A percentile compares a stretch with the other conserved stretches of the same genome.
phyloP scores from a whole-genome alignment of 164 flowering plant genomes.

The Hamamelis virginiana region DNA sequence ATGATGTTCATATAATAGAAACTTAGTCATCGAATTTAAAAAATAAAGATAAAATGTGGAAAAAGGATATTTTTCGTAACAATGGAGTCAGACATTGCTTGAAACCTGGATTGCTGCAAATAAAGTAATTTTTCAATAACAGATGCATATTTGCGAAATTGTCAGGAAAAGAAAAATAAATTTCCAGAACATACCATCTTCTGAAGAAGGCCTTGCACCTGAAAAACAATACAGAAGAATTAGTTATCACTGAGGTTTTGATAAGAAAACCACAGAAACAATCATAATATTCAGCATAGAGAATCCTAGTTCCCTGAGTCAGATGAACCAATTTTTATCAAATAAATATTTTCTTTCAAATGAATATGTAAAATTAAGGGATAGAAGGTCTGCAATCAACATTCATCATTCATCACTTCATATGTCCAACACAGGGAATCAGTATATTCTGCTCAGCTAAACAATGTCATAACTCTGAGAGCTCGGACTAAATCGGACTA shows the following conservation, averaged over 20 bases:
- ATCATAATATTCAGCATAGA: background rate
- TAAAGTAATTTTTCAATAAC: background rate
- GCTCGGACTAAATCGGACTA: background rate
- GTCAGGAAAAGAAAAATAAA: conserved; percentile 8
- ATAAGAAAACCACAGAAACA: background rate
- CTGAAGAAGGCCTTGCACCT: conserved; percentile 86
- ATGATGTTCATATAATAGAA: background rate
- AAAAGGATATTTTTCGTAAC: conserved; percentile 92
- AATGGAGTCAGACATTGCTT: conserved; percentile 84
- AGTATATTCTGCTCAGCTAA: background rate
- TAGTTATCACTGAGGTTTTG: background rate
- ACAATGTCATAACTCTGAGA: background rate
- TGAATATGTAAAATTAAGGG: background rate
- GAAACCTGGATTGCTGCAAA: conserved; percentile 93
- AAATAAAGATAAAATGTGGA: background rate
- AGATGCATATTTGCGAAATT: background rate
- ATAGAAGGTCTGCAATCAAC: background rate
- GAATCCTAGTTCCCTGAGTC: background rate
- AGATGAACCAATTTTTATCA: background rate
- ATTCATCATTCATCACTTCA: background rate
- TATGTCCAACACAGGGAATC: background rate
- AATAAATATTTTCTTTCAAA: background rate
- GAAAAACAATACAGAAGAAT: conserved; percentile 14
- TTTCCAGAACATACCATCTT: conserved; percentile 52
- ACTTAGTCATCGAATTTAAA: background rate